A percentile compares a stretch with the other conserved stretches of the same genome.
Evolutionary conservation across 495 filamentous ascomycete genomes (phyloP).

Genomic region (Pseudoneurospora amorphoporcata): DNA sequence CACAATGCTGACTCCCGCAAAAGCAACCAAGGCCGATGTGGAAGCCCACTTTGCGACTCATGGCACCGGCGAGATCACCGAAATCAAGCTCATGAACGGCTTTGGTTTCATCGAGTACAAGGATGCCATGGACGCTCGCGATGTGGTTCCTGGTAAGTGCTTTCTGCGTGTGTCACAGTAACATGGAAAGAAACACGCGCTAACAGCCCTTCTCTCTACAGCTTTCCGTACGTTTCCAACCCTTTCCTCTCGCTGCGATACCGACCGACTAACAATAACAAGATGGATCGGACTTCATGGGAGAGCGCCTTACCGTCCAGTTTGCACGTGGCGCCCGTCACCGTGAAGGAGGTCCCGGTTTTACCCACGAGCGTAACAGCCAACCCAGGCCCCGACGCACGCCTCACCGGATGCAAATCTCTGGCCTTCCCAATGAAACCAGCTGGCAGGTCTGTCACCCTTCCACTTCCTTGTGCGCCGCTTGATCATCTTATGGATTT

Average conservation of each 20-base stretch:
- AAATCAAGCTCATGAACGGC: constrained; percentile 99
- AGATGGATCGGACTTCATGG: constrained; percentile 98
- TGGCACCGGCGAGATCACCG: constrained; percentile 92
- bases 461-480: constrained; percentile 46
- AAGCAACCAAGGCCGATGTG: constrained; percentile 93
- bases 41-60: constrained; percentile 92
- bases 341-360: constrained; percentile 54
- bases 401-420: constrained; percentile 90
- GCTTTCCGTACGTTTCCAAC: constrained; percentile 45
- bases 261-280: constrained; percentile 34
- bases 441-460: constrained; percentile 98
- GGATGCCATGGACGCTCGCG: constrained; percentile 90
- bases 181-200: constrained; percentile 13
- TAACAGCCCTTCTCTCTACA: constrained; percentile 23
- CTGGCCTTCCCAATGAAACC: constrained; percentile 93
- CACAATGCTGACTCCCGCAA: constrained; percentile 17
- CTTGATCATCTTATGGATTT: constrained; percentile 20
- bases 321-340: constrained; percentile 92
- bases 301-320: constrained; percentile 90
- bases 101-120: constrained; percentile 99
- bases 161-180: constrained; percentile 4
- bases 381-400: constrained; percentile 90
- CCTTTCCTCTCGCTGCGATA: constrained; percentile 14
- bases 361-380: constrained; percentile 58
- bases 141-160: constrained; percentile 86